Evolutionary conservation across 805 yeast species (phyloP).

Genomic region (Monosporozyma unispora): DNA sequence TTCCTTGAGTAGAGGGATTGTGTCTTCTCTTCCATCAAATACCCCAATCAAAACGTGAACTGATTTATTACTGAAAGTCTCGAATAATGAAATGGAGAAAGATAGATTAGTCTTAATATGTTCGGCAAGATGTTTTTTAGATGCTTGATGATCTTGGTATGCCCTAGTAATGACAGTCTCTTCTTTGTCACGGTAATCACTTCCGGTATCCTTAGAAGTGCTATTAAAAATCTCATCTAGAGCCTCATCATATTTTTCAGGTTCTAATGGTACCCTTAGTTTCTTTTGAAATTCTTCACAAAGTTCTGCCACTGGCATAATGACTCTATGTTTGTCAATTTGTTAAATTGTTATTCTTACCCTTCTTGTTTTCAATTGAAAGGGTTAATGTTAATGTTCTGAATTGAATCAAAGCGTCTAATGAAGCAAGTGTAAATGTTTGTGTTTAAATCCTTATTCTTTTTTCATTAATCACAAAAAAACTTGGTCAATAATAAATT

Average conservation of each 20-base stretch:
- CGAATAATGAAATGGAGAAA: conserved; percentile 17
- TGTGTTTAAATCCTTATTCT: no score
- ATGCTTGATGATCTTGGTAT: conserved; percentile 22
- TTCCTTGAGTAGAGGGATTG: conserved; percentile 14
- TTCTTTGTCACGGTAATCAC: conserved; percentile 5
- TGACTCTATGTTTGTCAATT: no score
- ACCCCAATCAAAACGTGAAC: conserved; percentile 18
- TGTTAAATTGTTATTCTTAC: no score
- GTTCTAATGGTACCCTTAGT: conserved; percentile 9
- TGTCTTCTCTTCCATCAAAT: conserved; percentile 13
- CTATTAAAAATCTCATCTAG: conserved; percentile 12
- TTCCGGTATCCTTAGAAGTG: not conserved
- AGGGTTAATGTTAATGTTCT: no score
- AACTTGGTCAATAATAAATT: no score
- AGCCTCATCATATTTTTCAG: conserved; percentile 13
- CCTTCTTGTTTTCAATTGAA: no score
- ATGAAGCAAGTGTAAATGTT: no score
- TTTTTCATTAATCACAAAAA: no score
- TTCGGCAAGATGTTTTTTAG: conserved; percentile 12
- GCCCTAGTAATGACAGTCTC: conserved; percentile 20
- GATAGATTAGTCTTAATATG: conserved; percentile 11
- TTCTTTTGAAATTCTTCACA: conserved; percentile 13
- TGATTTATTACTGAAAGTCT: conserved; percentile 11
- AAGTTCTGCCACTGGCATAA: conserved; percentile 7
- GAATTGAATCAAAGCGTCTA: no score